phyloP scores from a whole-genome alignment of 1,284 basidiomycete species.

The Cystobasidium sp. region DNA sequence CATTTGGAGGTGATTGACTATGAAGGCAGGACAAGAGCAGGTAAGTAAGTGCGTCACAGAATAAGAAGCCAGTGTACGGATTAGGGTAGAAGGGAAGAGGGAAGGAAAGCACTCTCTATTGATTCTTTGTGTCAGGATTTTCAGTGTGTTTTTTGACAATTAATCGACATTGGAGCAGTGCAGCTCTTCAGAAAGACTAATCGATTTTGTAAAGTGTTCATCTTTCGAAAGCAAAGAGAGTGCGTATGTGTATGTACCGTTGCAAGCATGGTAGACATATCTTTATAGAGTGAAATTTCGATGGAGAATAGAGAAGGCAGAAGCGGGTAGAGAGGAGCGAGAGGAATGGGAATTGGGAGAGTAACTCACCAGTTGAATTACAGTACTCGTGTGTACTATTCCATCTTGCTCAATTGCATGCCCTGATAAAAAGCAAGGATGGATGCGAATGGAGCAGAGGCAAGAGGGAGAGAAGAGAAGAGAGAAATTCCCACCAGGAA shows the following conservation, averaged over 20 bases:
- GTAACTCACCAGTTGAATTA: not conserved
- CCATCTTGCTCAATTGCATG: too few species aligned
- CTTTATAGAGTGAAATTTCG: not conserved
- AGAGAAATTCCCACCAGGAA: not conserved
- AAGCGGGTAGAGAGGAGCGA: not conserved
- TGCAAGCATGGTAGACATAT: not conserved
- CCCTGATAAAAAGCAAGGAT: too few species aligned
- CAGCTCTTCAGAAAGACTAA: conserved; percentile 39
- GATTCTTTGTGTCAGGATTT: conserved; percentile 34
- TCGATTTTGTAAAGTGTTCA: conserved; percentile 42
- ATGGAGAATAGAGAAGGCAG: not conserved
- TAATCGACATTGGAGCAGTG: conserved; percentile 24
- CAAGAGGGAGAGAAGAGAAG: not conserved
- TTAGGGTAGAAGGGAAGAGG: not conserved
- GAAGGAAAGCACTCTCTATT: not conserved
- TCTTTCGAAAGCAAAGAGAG: conserved; percentile 9
- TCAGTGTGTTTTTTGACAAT: conserved; percentile 42
- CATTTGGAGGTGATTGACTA: too few species aligned
- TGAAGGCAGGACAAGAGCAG: not conserved
- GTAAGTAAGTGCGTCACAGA: not conserved
- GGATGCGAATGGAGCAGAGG: not conserved
- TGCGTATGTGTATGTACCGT: conserved; percentile 4
- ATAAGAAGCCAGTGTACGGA: not conserved
- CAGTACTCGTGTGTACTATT: not conserved
- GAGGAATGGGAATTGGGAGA: not conserved